Evolutionary conservation across 1,284 basidiomycete species (phyloP).

Genomic region (Inonotus hispidus): DNA sequence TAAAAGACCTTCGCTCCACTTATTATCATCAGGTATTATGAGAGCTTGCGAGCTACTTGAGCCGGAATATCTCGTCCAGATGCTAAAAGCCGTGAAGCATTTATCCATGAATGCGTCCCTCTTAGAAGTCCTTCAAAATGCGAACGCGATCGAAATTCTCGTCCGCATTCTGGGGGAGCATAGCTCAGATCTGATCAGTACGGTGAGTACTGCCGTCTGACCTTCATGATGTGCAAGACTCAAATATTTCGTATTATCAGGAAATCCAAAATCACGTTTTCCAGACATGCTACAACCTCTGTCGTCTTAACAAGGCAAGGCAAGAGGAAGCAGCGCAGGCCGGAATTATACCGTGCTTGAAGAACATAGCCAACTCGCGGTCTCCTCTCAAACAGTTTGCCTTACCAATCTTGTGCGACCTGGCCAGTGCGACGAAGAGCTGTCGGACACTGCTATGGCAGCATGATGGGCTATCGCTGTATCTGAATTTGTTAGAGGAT

Average conservation of each 20-base stretch:
- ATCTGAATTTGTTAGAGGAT: constrained; percentile 81
- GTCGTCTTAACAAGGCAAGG: constrained; percentile 86
- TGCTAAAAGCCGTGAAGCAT: constrained; percentile 95
- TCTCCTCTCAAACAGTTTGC: constrained; percentile 96
- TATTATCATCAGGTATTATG: constrained; percentile 55
- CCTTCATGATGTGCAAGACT: not conserved
- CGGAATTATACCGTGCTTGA: constrained; percentile 88
- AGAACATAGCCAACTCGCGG: constrained; percentile 79
- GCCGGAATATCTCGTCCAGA: constrained; percentile 78
- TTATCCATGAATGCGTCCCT: constrained; percentile 88
- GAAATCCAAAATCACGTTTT: constrained; percentile 93
- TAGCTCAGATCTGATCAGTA: constrained; percentile 71
- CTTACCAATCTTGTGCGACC: constrained; percentile 91
- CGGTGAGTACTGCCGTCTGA: constrained; percentile 47
- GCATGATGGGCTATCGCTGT: constrained; percentile 78
- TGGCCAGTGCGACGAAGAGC: constrained; percentile 89
- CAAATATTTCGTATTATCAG: constrained; percentile 35
- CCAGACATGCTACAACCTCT: constrained; percentile 93
- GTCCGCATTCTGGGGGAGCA: constrained; percentile 81
- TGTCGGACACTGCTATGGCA: constrained; percentile 87
- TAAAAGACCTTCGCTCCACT: constrained; percentile 12
- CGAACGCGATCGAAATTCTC: constrained; percentile 90
- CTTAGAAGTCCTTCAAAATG: constrained; percentile 92
- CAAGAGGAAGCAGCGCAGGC: constrained; percentile 97
- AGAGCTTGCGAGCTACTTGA: constrained; percentile 81